A percentile compares a stretch with the other conserved stretches of the same genome.
phyloP scores from a whole-genome alignment of 371 early-diverging fungal genomes.

The Mucor racemosus region DNA sequence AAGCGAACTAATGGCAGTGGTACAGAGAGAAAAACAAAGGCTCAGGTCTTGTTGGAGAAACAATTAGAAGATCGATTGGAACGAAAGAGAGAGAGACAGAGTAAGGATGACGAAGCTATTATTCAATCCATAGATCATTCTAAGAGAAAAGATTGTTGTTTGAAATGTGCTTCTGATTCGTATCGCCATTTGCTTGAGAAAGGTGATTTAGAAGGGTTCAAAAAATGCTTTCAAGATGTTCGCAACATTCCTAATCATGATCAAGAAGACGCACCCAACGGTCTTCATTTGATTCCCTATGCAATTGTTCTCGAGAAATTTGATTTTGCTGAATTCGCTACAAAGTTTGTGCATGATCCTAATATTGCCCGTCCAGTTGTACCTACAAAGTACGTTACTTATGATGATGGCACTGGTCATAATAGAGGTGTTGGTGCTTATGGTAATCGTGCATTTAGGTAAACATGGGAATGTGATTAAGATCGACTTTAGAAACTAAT shows the following conservation, averaged over 20 bases:
- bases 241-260: conserved; percentile 30
- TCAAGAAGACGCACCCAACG: conserved; percentile 24
- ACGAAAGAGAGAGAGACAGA: conserved; percentile 23
- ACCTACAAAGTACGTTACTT: conserved; percentile 25
- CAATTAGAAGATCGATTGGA: conserved; percentile 18
- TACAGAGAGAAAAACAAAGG: conserved; percentile 21
- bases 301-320: conserved; percentile 34
- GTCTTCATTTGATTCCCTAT: conserved; percentile 19
- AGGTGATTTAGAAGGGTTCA: conserved; percentile 25
- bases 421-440: conserved; percentile 14
- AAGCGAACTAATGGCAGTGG: conserved; percentile 8
- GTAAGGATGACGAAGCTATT: conserved; percentile 8
- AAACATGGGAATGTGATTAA: not conserved
- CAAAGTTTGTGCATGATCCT: not conserved
- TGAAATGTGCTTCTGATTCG: conserved; percentile 28
- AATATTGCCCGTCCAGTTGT: conserved; percentile 9
- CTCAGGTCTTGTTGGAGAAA: conserved; percentile 16
- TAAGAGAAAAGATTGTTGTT: conserved; percentile 38
- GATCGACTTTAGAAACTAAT: not conserved
- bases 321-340: conserved; percentile 25
- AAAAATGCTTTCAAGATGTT: conserved; percentile 17
- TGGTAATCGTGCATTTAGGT: conserved; percentile 23
- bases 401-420: conserved; percentile 44
- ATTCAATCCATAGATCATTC: conserved; percentile 7
- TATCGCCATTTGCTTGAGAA: conserved; percentile 35